Evolutionary conservation across 805 yeast species (phyloP).

Genomic region (Scheffersomyces lignosus): DNA sequence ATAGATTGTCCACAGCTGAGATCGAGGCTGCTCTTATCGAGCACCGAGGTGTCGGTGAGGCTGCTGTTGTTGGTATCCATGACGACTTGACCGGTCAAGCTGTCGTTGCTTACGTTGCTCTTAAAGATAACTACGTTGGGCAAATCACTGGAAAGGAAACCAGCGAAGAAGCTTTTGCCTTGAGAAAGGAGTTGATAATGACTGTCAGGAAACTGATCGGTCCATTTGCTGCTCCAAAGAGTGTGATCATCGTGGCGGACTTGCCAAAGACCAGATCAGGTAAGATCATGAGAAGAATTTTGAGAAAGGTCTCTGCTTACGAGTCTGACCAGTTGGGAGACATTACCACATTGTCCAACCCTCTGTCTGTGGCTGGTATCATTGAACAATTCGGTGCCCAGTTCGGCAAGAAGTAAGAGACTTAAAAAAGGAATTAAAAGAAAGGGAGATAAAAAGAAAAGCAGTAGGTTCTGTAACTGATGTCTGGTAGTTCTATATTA

Average conservation of each 20-base stretch:
- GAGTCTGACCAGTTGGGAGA: slow-evolving; percentile 84
- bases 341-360: slow-evolving; percentile 74
- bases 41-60: slow-evolving; percentile 67
- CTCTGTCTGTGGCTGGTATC: slow-evolving; percentile 67
- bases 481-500: not conserved
- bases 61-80: slow-evolving; percentile 81
- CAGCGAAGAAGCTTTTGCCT: slow-evolving; percentile 48
- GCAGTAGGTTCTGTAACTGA: not conserved
- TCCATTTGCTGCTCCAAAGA: slow-evolving; percentile 83
- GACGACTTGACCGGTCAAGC: slow-evolving; percentile 88
- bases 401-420: slow-evolving; percentile 39
- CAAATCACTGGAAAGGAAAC: slow-evolving; percentile 27
- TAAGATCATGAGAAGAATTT: slow-evolving; percentile 83
- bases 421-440: not conserved
- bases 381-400: slow-evolving; percentile 45
- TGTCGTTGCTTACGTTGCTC: slow-evolving; percentile 76
- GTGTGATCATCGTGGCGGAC: slow-evolving; percentile 69
- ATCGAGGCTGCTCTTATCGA: slow-evolving; percentile 81
- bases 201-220: slow-evolving; percentile 80
- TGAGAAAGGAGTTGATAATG: slow-evolving; percentile 62
- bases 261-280: slow-evolving; percentile 87
- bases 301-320: slow-evolving; percentile 71
- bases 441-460: not conserved
- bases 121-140: slow-evolving; percentile 50
- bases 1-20: slow-evolving; percentile 85